Percentiles rank a stretch among this genome's conserved stretches.
Evolutionary conservation across 257 asterid genomes (phyloP).

Genomic region (Leonotis leonurus): DNA sequence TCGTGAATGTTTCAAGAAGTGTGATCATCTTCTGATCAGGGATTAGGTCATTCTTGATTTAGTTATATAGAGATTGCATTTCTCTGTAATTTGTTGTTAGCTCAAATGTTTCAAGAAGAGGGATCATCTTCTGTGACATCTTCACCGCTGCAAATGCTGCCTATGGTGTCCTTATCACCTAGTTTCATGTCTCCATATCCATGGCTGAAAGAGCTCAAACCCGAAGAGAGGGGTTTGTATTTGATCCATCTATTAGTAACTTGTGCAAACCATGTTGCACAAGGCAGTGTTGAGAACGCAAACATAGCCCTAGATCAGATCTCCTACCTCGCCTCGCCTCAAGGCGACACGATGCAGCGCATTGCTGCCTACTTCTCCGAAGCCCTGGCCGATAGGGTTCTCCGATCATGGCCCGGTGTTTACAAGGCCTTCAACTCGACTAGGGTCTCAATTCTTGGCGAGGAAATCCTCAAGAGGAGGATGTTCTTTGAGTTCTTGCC

Average conservation of each 20-base stretch:
- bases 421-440: conserved; percentile 63
- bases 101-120: conserved; percentile 47
- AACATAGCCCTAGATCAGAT: conserved; percentile 54
- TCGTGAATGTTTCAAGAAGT: no score
- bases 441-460: conserved; percentile 14
- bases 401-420: conserved; percentile 56
- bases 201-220: conserved; percentile 46
- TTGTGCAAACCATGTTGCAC: conserved; percentile 58
- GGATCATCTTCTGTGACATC: conserved; percentile 53
- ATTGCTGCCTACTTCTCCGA: conserved; percentile 58
- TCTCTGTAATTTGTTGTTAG: no score
- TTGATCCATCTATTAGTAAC: conserved; percentile 47
- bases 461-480: conserved; percentile 32
- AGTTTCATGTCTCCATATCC: conserved; percentile 47
- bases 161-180: conserved; percentile 59
- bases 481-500: conserved; percentile 57
- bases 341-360: conserved; percentile 75
- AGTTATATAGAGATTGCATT: no score
- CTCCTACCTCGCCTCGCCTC: conserved; percentile 58
- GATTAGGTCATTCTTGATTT: no score
- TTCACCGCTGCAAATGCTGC: conserved; percentile 52
- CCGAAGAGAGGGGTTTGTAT: conserved; percentile 67
- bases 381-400: conserved; percentile 70
- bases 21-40: no score
- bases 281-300: conserved; percentile 56